Base-by-base conservation (phyloP, 176 grass and related monocot genomes). In the Cenchrus fungigraminus region DNA sequence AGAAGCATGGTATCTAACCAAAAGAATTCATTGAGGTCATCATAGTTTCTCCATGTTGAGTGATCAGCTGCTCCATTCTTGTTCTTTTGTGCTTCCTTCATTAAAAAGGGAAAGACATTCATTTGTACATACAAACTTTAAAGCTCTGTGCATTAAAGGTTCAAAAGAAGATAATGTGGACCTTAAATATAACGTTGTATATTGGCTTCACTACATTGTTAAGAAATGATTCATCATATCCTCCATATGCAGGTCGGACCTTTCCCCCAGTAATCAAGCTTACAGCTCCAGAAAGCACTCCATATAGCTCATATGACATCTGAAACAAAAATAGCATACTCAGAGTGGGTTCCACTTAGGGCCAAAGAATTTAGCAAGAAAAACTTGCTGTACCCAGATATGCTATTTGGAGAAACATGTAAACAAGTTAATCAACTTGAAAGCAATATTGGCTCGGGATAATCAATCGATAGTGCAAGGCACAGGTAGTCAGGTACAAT, bases 241-340 rank as follows among this genome's bases (percentile, higher is more conserved):
- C 93, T 80, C 91, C 93, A 86, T 95, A 94, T 83, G 93, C 83
- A 76, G 96, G 93, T 55, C 73, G 87, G 34, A 95, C 89, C 64
- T 98, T 98, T 88, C 90, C 91, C 63, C 91, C 88, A 70, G 93
- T 95, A 84, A 90, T 98, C 85, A 98, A 89, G 61, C 91, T 95
- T 81, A 98, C 91, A 77, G 93, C 87, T 87, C 91, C 93, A 89
- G 96, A 95, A 31, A 98, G 80, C 51, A 95, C 85, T 79, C 96
- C 96, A 90, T 95, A 95, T 82, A 98, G 79, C 86, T 98, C 96
- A 87, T 94, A 95, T 79, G 93, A 94, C 96, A 98, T 98, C 95
- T 95, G 89, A 93, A 88, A 90, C 16, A 91, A 79, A 95, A 71
- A 19, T 73, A 16, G 44, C 68, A 45, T 73, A 60, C 25, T 7